phyloP scores from a whole-genome alignment of 345 rosid genomes.

The Aquilaria malaccensis region DNA sequence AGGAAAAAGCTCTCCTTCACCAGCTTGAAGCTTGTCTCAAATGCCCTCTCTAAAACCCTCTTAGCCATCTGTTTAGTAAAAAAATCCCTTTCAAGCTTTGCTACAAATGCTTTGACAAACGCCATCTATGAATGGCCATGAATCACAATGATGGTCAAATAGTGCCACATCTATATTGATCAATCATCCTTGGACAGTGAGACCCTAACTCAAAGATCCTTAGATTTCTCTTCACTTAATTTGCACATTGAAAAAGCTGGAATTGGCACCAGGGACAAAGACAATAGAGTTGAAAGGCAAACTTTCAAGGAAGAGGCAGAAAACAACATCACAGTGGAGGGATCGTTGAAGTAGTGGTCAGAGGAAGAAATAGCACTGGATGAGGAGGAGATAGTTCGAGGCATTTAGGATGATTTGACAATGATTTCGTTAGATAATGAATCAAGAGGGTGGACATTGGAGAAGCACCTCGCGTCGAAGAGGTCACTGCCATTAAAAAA shows the following conservation, averaged over 20 bases:
- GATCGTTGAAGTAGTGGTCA: constrained; percentile 30
- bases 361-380: constrained; percentile 6
- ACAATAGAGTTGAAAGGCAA: constrained; percentile 13
- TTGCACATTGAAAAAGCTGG: constrained; percentile 22
- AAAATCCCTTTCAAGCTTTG: constrained; percentile 52
- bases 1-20: constrained; percentile 41
- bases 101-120: constrained; percentile 54
- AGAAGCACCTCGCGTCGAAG: constrained; percentile 21
- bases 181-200: constrained; percentile 24
- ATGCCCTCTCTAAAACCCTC: constrained; percentile 51
- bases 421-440: constrained; percentile 17
- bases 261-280: constrained; percentile 3
- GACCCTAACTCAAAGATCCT: constrained; percentile 49
- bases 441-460: constrained; percentile 17
- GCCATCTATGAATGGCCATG: constrained; percentile 48
- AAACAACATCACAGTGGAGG: constrained; percentile 41
- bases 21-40: constrained; percentile 40
- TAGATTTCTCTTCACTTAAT: constrained; percentile 42
- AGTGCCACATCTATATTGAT: constrained; percentile 55
- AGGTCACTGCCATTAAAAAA: constrained; percentile 3
- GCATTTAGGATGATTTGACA: constrained; percentile 23
- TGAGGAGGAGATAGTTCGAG: constrained; percentile 29
- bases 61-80: constrained; percentile 41
- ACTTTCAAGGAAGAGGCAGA: constrained; percentile 27
- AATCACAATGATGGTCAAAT: constrained; percentile 38